Base-by-base conservation (phyloP, 257 asterid genomes). In the Gardenia jasminoides region DNA sequence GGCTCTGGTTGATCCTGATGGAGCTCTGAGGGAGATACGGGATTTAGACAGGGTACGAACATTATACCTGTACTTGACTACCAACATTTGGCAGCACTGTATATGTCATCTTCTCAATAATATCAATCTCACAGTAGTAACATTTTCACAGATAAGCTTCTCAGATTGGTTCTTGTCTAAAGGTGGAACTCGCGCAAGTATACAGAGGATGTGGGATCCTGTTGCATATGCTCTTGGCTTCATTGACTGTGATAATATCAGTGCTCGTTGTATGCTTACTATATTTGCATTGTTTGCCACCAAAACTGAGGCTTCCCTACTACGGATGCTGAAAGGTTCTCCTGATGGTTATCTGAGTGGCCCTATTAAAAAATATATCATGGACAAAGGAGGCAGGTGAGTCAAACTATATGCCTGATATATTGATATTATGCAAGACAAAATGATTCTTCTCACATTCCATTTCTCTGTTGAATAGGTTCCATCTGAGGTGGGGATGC, bases 231-330 rank as follows among this genome's bases (percentile, higher is more conserved):
- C 99, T 80, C 91, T 96, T 72, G 99, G 99, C 50, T 96, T 96
- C 89, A 96, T 93, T 58, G 98, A 96, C 80, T 96, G 98, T 80
- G 98, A 96, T 82, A 93, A 96, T 83, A 96, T 93, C 59, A 93
- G 99, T 84, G 99, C 99, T 66, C 98, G 99, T 43, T 96, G 99
- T 84, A 93, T 96, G 99, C 96, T 96, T 78, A 96, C 99, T 72
- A 96, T 96, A 85, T 96, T 96, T 83, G 86, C 99, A 46, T 88
- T 96, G 75, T 92, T 96, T 88, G 99, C 98, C 65, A 93, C 99
- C 69, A 96, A 96, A 82, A 96, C 99, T 2, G 98, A 96, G 88
- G 99, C 99, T 84, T 96, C 99, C 87, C 90, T 96, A 54, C 88
- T 96, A 36, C 98, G 99, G 78, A 93, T 93, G 99, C 98, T 96